phyloP scores from a whole-genome alignment of 805 yeast genomes.

The Candida sonorensis region DNA sequence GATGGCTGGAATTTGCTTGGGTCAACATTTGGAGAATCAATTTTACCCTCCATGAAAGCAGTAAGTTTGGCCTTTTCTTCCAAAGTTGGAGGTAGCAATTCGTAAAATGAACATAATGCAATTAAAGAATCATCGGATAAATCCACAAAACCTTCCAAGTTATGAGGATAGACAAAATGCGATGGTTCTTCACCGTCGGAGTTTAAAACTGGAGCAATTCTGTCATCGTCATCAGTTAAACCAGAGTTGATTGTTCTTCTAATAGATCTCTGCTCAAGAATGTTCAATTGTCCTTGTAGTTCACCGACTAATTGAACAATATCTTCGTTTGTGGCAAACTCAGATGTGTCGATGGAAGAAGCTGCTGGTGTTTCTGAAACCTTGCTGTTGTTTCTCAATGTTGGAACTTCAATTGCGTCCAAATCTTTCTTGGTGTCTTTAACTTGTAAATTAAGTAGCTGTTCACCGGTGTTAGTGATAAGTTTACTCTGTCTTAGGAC shows the following conservation, averaged over 20 bases:
- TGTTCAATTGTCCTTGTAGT: conserved; percentile 79
- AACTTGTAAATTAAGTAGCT: conserved; percentile 64
- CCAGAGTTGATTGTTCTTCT: conserved; percentile 63
- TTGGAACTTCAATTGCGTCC: conserved; percentile 17
- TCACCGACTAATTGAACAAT: conserved; percentile 83
- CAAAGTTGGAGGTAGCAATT: conserved; percentile 58
- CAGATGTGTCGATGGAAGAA: conserved; percentile 35
- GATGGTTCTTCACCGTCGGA: conserved; percentile 71
- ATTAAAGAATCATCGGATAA: conserved; percentile 41
- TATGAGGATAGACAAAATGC: conserved; percentile 47
- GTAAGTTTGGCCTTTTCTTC: conserved; percentile 47
- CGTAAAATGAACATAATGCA: conserved; percentile 64
- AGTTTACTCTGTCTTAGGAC: conserved; percentile 62
- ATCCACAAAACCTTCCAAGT: conserved; percentile 44
- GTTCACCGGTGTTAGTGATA: conserved; percentile 74
- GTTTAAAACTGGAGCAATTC: conserved; percentile 65
- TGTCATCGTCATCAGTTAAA: conserved; percentile 32
- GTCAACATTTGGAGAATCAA: conserved; percentile 32
- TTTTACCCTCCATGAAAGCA: conserved; percentile 45
- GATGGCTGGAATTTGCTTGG: conserved; percentile 20
- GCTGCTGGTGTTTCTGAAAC: conserved; percentile 1
- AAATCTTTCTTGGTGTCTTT: conserved; percentile 35
- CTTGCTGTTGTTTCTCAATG: conserved; percentile 13
- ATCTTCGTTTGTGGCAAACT: conserved; percentile 76
- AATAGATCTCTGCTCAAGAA: conserved; percentile 69